Conservation (phyloP, 805 yeast species). For the Lipomyces kockii region DNA sequence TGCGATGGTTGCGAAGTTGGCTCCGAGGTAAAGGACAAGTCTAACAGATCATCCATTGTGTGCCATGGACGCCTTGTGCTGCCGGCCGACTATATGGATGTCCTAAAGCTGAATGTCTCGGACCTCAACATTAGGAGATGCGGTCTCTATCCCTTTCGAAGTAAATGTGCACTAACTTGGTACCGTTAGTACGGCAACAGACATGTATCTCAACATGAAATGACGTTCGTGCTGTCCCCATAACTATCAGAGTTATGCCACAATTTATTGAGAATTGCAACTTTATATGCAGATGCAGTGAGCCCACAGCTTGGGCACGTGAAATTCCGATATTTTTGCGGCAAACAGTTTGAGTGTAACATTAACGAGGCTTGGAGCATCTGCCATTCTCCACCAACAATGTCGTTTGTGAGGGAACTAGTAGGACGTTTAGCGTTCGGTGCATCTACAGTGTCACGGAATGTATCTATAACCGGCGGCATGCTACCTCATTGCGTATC, state of each 20-base stretch:
- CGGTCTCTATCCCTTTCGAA: neutral
- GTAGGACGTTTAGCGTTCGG: constrained; percentile 9
- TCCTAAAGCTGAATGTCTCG: neutral
- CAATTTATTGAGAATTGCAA: no score
- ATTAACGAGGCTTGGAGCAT: neutral
- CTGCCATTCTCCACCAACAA: neutral
- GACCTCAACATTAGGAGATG: neutral
- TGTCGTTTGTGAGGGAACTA: constrained; percentile 16
- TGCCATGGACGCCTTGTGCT: neutral
- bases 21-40: constrained; percentile 25
- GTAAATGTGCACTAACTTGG: no score
- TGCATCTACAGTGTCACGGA: neutral
- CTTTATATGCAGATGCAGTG: no score
- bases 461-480: neutral
- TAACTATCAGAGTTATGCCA: no score
- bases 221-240: no score
- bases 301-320: no score
- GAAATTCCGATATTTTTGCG: no score
- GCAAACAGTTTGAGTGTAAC: no score
- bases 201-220: no score
- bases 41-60: constrained; percentile 33
- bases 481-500: neutral
- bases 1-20: neutral
- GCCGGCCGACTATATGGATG: neutral
- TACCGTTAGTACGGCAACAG: no score